Evolutionary conservation across 805 yeast genomes (phyloP).

Genomic region (Metschnikowia matae): DNA sequence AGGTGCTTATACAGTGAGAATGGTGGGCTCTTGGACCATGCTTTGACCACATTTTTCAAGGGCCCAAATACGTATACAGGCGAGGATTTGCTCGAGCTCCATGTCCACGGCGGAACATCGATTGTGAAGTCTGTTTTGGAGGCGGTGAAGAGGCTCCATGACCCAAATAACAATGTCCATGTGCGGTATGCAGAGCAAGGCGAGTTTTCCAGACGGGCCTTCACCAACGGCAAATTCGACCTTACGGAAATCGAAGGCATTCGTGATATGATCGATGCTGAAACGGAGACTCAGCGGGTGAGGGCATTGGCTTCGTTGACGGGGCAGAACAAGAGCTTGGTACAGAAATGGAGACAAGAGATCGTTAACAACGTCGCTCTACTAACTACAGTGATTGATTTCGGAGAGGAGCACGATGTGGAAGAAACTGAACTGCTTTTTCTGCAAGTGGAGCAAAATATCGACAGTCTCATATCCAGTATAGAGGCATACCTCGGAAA

Average conservation of each 20-base stretch:
- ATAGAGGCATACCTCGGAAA: constrained; percentile 42
- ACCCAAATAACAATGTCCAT: constrained; percentile 31
- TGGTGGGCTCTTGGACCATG: constrained; percentile 62
- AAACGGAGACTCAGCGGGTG: constrained; percentile 81
- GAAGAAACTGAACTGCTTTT: constrained; percentile 59
- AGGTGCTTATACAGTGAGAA: constrained; percentile 50
- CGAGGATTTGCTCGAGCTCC: constrained; percentile 86
- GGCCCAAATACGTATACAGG: constrained; percentile 87
- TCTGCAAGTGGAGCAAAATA: constrained; percentile 42
- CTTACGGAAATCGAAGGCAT: constrained; percentile 90
- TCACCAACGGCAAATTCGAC: constrained; percentile 77
- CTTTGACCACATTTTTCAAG: constrained; percentile 63
- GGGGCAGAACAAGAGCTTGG: constrained; percentile 58
- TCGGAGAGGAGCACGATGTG: constrained; percentile 88
- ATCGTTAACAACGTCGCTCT: constrained; percentile 67
- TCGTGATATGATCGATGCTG: constrained; percentile 84
- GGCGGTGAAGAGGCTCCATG: constrained; percentile 55
- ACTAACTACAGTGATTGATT: constrained; percentile 86
- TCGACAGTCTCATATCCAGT: constrained; percentile 41
- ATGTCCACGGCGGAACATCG: constrained; percentile 91
- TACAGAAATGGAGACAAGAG: constrained; percentile 61
- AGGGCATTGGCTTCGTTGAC: constrained; percentile 71
- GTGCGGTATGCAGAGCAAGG: constrained; percentile 89
- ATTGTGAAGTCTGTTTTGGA: constrained; percentile 64
- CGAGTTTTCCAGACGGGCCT: constrained; percentile 85